Base-by-base conservation (phyloP, 352 stramenopile genomes). In the Pythium brachiatum region DNA sequence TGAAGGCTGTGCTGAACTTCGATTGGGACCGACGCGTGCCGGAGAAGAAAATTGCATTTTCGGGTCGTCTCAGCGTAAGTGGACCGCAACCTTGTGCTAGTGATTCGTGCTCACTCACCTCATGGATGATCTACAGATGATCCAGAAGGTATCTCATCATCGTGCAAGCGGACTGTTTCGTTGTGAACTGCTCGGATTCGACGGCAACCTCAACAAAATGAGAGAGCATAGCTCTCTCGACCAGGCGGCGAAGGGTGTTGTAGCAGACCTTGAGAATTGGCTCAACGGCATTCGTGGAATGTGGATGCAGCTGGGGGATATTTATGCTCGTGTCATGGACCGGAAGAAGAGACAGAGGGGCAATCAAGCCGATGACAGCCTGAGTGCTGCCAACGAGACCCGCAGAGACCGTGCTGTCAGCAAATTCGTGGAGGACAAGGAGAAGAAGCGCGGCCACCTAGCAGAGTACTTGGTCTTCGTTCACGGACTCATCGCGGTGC, bases 361-460 rank as follows among this genome's bases (percentile, higher is more conserved):
- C 53, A 77, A 64, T 53, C 63, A 53, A 58, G 78, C 61, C 72
- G 75, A 48, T 63, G 81, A 70, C 31, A 79, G 71, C 16, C 52
- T 94, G 39, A 91, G 87, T 72, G 84, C 84, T 11, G 81, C 64
- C 8, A 88, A 92, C 27, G 84, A 92, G 59, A 86, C 79, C 8
- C 72, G 81, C 46, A 62, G 61, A 52, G 61, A 66, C 68, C 70
- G 26, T 82, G 77, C 58, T 46, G 76, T 62, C 36, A 72, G 26
- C 32, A 56, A 44, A 20, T 68, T 38, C 61, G 68, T 76, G 2
- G 47, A 56, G 1, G 60, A 73, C 0, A 27, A 53, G 1, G 69
- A 75, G 29, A 57, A 57, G 36, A 44, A 26, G 15, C 50, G 50
- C 8, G 67, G 67, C 0, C 51, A 72, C 21, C 20, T 78, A 21